Percentiles rank a stretch among this genome's conserved stretches.
Conservation (phyloP, 352 stramenopile species). For the Blastocystis sp. region DNA sequence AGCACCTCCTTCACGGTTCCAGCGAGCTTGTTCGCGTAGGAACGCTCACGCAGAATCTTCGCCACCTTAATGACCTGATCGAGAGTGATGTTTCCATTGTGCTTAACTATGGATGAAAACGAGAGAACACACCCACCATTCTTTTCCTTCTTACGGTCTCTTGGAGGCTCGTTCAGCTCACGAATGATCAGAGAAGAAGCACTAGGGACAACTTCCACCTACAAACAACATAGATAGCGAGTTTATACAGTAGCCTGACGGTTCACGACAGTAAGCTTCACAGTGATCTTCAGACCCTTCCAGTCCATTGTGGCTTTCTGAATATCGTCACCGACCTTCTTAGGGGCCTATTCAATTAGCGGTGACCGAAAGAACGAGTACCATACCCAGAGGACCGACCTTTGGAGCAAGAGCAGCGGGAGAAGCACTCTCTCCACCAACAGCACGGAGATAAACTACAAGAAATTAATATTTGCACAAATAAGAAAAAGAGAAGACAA, state of each 20-base stretch:
- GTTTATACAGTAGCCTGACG: constrained; percentile 72
- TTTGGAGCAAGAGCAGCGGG: constrained; percentile 96
- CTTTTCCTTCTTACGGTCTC: constrained; percentile 93
- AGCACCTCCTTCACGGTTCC: constrained; percentile 99
- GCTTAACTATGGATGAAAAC: no score
- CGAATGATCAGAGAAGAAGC: constrained; percentile 97
- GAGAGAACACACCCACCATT: no score
- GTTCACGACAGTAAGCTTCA: constrained; percentile 99
- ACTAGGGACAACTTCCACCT: constrained; percentile 86
- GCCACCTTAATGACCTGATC: constrained; percentile 97
- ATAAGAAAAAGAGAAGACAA: neutral
- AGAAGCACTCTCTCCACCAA: constrained; percentile 94
- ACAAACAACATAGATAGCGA: neutral
- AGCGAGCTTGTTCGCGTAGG: constrained; percentile 86
- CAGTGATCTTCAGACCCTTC: constrained; percentile 98
- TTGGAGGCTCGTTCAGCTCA: constrained; percentile 95
- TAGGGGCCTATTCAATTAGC: constrained; percentile 75
- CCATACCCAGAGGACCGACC: constrained; percentile 97
- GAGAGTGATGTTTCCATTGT: constrained; percentile 98
- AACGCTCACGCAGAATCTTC: constrained; percentile 90
- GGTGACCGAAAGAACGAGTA: neutral
- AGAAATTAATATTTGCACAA: constrained; percentile 72
- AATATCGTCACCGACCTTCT: constrained; percentile 99
- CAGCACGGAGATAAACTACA: constrained; percentile 89
- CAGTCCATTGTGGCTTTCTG: constrained; percentile 98